Conservation (phyloP, 2,329 filamentous ascomycete species). For the Neoarthrinium moseri region DNA sequence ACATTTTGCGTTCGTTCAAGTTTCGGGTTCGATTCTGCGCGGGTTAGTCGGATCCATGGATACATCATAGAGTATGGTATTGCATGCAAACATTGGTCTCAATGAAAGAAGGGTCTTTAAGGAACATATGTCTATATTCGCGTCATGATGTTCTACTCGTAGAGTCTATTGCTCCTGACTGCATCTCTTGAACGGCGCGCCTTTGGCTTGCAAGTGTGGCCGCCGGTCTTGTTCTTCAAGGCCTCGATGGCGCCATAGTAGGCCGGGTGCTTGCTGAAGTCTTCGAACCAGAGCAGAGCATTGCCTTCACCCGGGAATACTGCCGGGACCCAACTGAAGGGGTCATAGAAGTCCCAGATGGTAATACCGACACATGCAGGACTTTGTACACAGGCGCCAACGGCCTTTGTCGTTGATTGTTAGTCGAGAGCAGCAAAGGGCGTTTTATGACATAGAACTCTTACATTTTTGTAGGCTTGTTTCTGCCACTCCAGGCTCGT, state of each 20-base stretch:
- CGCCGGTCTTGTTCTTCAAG: constrained; percentile 29
- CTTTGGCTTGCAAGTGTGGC: constrained; percentile 3
- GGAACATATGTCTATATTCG: too few relatives aligned
- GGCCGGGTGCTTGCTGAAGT: constrained; percentile 41
- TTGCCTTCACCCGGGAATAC: constrained; percentile 39
- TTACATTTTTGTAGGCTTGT: constrained; percentile 26
- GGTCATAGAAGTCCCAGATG: constrained; percentile 35
- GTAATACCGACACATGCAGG: constrained; percentile 30
- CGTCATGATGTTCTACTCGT: too few relatives aligned
- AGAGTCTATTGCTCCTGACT: neutral
- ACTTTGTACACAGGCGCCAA: constrained; percentile 27
- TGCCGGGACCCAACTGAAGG: constrained; percentile 39
- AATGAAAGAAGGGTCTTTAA: too few relatives aligned
- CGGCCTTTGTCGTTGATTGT: constrained; percentile 14
- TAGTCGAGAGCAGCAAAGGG: neutral
- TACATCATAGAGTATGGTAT: too few relatives aligned
- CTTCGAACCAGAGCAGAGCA: constrained; percentile 40
- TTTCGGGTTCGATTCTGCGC: too few relatives aligned
- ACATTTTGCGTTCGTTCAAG: too few relatives aligned
- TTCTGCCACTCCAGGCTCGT: constrained; percentile 27
- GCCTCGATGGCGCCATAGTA: constrained; percentile 35
- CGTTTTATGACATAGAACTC: neutral
- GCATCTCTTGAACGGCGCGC: neutral
- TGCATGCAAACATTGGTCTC: too few relatives aligned
- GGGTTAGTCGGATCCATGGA: too few relatives aligned